Percentiles rank a stretch among this genome's conserved stretches.
Evolutionary conservation across 352 stramenopile species (phyloP).

Genomic region (Pythium biforme): DNA sequence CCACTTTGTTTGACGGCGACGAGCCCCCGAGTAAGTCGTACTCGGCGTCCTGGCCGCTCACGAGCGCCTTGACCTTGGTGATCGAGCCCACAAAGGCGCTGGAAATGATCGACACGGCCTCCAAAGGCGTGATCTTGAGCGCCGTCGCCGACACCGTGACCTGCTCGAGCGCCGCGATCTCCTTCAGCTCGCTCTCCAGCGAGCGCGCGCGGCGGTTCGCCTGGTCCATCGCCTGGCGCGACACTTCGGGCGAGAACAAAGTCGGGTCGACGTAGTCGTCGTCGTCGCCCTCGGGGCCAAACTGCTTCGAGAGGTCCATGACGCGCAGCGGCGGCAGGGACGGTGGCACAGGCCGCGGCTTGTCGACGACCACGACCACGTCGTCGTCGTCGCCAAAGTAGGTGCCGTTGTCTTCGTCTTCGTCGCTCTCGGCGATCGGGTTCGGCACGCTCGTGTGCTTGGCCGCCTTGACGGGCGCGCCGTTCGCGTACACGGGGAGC

Average conservation of each 20-base stretch:
- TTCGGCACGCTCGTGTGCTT: slow-evolving; percentile 17
- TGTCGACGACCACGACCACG: slow-evolving; percentile 46
- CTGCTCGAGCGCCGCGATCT: slow-evolving; percentile 58
- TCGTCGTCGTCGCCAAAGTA: slow-evolving; percentile 21
- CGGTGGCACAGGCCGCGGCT: slow-evolving; percentile 33
- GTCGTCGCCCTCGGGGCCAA: slow-evolving; percentile 30
- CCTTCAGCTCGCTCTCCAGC: slow-evolving; percentile 73
- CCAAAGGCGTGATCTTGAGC: slow-evolving; percentile 51
- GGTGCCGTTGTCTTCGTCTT: slow-evolving; percentile 19
- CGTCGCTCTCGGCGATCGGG: slow-evolving; percentile 28
- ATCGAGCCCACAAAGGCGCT: slow-evolving; percentile 63
- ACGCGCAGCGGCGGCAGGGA: slow-evolving; percentile 46
- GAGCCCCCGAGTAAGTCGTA: slow-evolving; percentile 74
- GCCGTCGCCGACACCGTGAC: slow-evolving; percentile 11
- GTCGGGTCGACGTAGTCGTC: slow-evolving; percentile 75
- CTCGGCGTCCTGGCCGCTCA: slow-evolving; percentile 53
- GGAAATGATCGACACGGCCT: slow-evolving; percentile 65
- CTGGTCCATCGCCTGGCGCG: slow-evolving; percentile 79
- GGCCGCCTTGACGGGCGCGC: slow-evolving; percentile 24
- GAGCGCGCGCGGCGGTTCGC: slow-evolving; percentile 71
- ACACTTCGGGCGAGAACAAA: slow-evolving; percentile 82
- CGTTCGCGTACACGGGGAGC: slow-evolving; percentile 27
- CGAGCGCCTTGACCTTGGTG: slow-evolving; percentile 54
- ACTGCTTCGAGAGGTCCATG: slow-evolving; percentile 27
- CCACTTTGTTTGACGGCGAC: slow-evolving; percentile 46